These are phyloP conservation scores for Podila epicladia DNA, from an alignment of 192 early-diverging fungal genomes.

Conservation along the genomic window DNA sequence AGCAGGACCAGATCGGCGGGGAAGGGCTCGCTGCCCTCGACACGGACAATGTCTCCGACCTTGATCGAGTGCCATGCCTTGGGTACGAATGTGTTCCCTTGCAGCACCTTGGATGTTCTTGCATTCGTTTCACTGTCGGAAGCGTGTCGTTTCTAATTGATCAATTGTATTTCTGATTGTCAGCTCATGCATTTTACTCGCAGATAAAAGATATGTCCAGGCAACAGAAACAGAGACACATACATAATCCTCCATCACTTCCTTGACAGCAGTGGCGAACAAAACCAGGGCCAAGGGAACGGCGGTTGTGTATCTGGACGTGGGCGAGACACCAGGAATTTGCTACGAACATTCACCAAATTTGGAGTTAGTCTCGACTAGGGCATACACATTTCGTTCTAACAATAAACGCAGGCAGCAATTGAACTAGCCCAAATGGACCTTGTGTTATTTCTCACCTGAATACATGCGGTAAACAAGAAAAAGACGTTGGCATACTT, in stretches of 20 bases:
- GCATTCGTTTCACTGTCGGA: conserved; percentile 82
- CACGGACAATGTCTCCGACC: conserved; percentile 93
- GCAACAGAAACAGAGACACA: not conserved
- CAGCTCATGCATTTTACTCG: not conserved
- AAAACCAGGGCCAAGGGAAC: conserved; percentile 89
- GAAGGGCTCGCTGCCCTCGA: conserved; percentile 90
- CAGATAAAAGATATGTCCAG: no score
- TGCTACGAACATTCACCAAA: conserved; percentile 64
- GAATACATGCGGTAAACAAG: conserved; percentile 95
- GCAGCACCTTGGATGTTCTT: conserved; percentile 68
- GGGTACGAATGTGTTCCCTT: conserved; percentile 73
- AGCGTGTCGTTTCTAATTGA: conserved; percentile 69
- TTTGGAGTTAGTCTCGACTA: not conserved
- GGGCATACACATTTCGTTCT: not conserved
- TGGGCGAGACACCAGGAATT: conserved; percentile 94
- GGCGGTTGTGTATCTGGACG: conserved; percentile 88
- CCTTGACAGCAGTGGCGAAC: conserved; percentile 91
- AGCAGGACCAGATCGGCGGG: conserved; percentile 93
- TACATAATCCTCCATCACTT: conserved; percentile 90
- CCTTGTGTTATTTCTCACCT: conserved; percentile 59
- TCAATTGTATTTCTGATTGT: not conserved
- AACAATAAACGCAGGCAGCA: no score
- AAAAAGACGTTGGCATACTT: conserved; percentile 99
- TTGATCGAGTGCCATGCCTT: conserved; percentile 83
- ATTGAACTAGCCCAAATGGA: no score